Percentiles rank a stretch among this genome's conserved stretches.
Conservation (phyloP, 2,329 filamentous ascomycete genomes). For the Dothideomycetes sp. region DNA sequence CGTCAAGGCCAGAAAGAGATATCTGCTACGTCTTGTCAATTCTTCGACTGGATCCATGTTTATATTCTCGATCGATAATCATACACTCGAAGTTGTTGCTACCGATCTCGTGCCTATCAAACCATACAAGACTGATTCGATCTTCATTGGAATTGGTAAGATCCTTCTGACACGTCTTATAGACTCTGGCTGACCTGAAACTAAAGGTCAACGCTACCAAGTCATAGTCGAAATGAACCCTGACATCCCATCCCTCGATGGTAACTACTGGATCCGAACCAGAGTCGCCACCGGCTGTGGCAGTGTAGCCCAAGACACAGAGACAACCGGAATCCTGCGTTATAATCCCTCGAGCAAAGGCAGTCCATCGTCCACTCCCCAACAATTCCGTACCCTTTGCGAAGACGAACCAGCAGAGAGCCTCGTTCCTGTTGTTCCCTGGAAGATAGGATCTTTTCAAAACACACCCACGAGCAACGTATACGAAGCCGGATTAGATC, state of each 20-base stretch:
- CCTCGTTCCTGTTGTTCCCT: conserved; percentile 22
- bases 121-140: conserved; percentile 28
- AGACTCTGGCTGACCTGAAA: not conserved
- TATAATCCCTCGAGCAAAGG: conserved; percentile 17
- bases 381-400: conserved; percentile 19
- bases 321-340: conserved; percentile 20
- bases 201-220: conserved; percentile 22
- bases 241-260: not conserved
- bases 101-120: conserved; percentile 29
- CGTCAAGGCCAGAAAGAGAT: conserved; percentile 20
- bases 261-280: conserved; percentile 24
- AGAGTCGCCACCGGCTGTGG: conserved; percentile 22
- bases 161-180: not conserved
- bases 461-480: conserved; percentile 19
- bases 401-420: conserved; percentile 21
- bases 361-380: conserved; percentile 16
- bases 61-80: conserved; percentile 35
- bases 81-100: conserved; percentile 32
- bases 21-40: conserved; percentile 26
- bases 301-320: conserved; percentile 21
- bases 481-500: conserved; percentile 19
- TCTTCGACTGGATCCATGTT: conserved; percentile 31
- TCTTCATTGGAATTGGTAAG: conserved; percentile 28
- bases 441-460: conserved; percentile 18
- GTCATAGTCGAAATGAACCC: conserved; percentile 18